Evolutionary conservation across 1,139 yeast species (phyloP), one percentile per base, ranked within the genome.

Genomic region (Kodamaea derodonti): DNA sequence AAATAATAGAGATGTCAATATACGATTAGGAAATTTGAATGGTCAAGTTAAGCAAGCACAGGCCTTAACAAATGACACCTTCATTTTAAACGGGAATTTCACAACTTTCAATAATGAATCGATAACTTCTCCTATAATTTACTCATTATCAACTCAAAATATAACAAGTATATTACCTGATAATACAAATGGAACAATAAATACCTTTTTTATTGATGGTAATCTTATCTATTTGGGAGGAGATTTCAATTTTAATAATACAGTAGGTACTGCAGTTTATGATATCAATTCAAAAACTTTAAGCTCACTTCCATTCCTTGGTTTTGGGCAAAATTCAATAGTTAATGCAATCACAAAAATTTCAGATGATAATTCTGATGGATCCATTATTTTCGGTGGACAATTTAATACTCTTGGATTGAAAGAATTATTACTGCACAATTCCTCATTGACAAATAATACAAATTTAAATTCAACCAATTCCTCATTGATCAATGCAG

Each of bases 211-310:
- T 48, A 48, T 63, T 2, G 75, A 72, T 39, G 58, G 62, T 22
- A 62, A 72, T 13, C 45, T 74, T 17, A 69, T 88, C 0, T 88
- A 85, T 51, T 71, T 86, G 34, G 98, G 97, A 9, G 98, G 98
- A 18, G 68, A 76, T 40, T 78, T 92, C 48, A 57, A 69, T 12
- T 81, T 58, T 49, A 65, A 75, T 39, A 59, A 67, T 27, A 69
- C 84, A 0, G 60, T 72, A 41, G 85, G 92, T 33, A 84, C 77
- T 0, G 81, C 86, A 9, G 60, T 79, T 8, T 90, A 86, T 68
- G 72, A 85, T 53, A 53, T 62, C n/a, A 47, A 70, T 0, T 49
- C 73, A 3, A 50, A 66, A 14, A 33, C 60, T 2, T 60, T 85
- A 27, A 39, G 52, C 2, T 58, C 74, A 8, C 67, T 86, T 1